phyloP scores from a whole-genome alignment of 1,139 yeast species.

The Suhomyces taliae region DNA sequence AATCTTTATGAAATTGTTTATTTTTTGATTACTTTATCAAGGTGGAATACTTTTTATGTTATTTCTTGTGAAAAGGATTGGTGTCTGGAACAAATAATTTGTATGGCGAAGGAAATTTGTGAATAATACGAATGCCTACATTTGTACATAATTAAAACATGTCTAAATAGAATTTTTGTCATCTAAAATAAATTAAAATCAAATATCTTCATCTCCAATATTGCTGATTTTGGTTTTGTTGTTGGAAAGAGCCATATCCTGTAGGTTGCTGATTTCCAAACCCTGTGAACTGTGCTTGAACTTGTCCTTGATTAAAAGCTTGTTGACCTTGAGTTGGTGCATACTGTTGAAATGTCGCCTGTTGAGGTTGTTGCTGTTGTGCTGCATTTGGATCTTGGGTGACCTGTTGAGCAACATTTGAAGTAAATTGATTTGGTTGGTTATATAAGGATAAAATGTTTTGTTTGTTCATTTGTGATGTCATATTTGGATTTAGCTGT shows the following conservation, averaged over 20 bases:
- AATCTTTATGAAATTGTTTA: too few species aligned
- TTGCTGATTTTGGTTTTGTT: slow-evolving; percentile 10
- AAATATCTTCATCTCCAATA: slow-evolving; percentile 8
- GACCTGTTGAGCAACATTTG: slow-evolving; percentile 27
- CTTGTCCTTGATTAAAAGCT: neutral
- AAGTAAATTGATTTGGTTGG: slow-evolving; percentile 32
- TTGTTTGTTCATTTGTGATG: slow-evolving; percentile 47
- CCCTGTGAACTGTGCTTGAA: slow-evolving; percentile 17
- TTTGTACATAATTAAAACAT: too few species aligned
- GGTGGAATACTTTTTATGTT: too few species aligned
- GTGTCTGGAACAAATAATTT: too few species aligned
- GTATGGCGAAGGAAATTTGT: too few species aligned
- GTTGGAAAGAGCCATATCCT: slow-evolving; percentile 9
- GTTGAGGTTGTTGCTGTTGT: slow-evolving; percentile 23
- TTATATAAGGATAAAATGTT: slow-evolving; percentile 42
- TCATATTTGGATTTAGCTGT: slow-evolving; percentile 33
- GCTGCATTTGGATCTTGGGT: slow-evolving; percentile 17
- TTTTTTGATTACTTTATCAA: neutral
- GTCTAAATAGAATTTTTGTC: neutral
- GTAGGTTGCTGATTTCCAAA: slow-evolving; percentile 11
- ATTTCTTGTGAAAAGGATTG: too few species aligned
- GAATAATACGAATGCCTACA: too few species aligned
- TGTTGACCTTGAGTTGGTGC: slow-evolving; percentile 1
- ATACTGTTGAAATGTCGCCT: slow-evolving; percentile 17
- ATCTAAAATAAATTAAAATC: neutral